A percentile compares a stretch with the other conserved stretches of the same genome.
phyloP scores from a whole-genome alignment of 176 grass and related monocot species.

The Bothriochloa decipiens region DNA sequence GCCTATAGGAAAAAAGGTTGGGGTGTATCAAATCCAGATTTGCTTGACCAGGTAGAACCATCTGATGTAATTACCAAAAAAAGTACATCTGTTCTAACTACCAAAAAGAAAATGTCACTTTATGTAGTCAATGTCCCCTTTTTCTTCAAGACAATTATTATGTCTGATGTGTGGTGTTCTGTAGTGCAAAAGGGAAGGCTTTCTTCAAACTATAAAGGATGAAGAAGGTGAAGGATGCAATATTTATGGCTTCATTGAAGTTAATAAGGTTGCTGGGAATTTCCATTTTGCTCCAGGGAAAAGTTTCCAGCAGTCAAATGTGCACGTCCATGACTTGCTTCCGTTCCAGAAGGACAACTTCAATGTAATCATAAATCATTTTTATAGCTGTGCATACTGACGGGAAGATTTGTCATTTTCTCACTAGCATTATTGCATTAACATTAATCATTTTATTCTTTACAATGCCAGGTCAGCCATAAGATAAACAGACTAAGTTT shows the following conservation, averaged over 20 bases:
- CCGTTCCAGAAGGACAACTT: slow-evolving; percentile 98
- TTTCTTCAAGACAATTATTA: slow-evolving; percentile 33
- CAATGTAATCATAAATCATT: slow-evolving; percentile 80
- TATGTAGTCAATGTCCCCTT: slow-evolving; percentile 22
- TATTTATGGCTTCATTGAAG: slow-evolving; percentile 92
- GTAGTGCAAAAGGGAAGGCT: slow-evolving; percentile 98
- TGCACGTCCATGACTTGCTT: slow-evolving; percentile 96
- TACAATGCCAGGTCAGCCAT: slow-evolving; percentile 79
- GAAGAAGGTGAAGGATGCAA: slow-evolving; percentile 99
- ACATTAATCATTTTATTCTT: slow-evolving; percentile 29
- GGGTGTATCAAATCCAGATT: slow-evolving; percentile 90
- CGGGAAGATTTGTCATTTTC: slow-evolving; percentile 25
- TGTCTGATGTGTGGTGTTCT: slow-evolving; percentile 32
- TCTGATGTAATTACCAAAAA: background rate
- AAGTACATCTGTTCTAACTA: slow-evolving; percentile 1
- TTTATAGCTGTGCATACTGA: slow-evolving; percentile 8
- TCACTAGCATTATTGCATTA: background rate
- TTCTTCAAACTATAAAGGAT: slow-evolving; percentile 95
- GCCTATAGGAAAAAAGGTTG: slow-evolving; percentile 96
- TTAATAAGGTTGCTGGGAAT: slow-evolving; percentile 97
- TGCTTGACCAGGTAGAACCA: slow-evolving; percentile 76
- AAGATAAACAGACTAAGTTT: slow-evolving; percentile 89
- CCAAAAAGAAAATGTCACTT: background rate
- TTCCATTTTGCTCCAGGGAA: slow-evolving; percentile 99
- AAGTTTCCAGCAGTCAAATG: slow-evolving; percentile 97